Conservation (phyloP, 2,329 filamentous ascomycete species). For the Talaromyces sp. region DNA sequence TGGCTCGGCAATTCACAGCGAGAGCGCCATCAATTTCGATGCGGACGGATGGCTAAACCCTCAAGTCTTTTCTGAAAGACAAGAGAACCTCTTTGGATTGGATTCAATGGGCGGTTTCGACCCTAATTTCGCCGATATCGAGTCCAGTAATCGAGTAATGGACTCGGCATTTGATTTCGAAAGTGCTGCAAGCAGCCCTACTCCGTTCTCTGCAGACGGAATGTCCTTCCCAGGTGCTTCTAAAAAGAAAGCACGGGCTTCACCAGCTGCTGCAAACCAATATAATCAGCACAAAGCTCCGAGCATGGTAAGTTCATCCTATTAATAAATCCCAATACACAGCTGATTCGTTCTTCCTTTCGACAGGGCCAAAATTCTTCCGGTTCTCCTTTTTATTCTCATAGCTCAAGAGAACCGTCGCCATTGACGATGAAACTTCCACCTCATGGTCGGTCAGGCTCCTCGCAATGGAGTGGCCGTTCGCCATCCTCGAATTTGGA, state of each 20-base stretch:
- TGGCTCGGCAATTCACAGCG: constrained; percentile 33
- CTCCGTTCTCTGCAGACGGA: constrained; percentile 29
- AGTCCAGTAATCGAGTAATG: constrained; percentile 43
- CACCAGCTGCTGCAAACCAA: constrained; percentile 23
- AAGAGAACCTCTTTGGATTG: constrained; percentile 35
- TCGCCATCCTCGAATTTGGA: constrained; percentile 40
- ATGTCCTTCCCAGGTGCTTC: constrained; percentile 12
- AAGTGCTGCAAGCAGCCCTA: constrained; percentile 42
- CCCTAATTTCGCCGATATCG: constrained; percentile 29
- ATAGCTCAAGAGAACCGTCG: constrained; percentile 31
- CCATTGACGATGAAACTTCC: constrained; percentile 25
- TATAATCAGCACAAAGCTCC: constrained; percentile 15
- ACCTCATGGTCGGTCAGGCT: constrained; percentile 25
- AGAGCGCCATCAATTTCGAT: constrained; percentile 28
- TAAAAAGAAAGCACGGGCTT: constrained; percentile 18
- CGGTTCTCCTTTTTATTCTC: constrained; percentile 27
- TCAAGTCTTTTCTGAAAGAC: constrained; percentile 29
- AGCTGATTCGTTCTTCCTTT: constrained; percentile 1
- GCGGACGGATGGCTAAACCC: constrained; percentile 33
- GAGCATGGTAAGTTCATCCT: constrained; percentile 23
- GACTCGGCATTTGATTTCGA: constrained; percentile 45
- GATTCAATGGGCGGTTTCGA: constrained; percentile 23
- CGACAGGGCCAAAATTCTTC: constrained; percentile 19
- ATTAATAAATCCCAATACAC: constrained; percentile 5
- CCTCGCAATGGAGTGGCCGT: constrained; percentile 33